Evolutionary conservation across 768 basidiomycete genomes (phyloP), one percentile per base, ranked within the genome.

Genomic region (Serendipita sp.): DNA sequence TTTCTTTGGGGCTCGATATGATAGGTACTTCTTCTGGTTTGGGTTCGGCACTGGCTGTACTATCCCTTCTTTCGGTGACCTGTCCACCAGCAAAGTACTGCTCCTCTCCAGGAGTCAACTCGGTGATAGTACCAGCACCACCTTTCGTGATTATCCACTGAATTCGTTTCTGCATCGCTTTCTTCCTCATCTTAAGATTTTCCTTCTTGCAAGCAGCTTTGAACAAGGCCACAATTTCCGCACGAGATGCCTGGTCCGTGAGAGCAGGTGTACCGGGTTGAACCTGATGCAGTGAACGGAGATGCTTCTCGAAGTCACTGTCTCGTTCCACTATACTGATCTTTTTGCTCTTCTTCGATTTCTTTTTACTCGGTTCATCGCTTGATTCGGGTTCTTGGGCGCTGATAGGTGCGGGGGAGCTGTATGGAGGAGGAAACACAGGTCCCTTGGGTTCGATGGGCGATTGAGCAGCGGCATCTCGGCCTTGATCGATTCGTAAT

Each of bases 361-460:
- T 38, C 16, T n/a, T 35, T 30, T 28, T 60, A 30, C 10, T 30
- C 28, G 23, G 16, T n/a, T 32, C 56, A 5, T 36, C 56, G 16
- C 32, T n/a, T 38, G 16, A 32, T 5, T 36, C 56, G 16, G 28
- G 5, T n/a, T 60, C 56, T n/a, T 60, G 28, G 10, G 35, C 36
- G 30, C 34, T 35, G 8, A 52, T 32, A 23, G 32, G 18, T 18
- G 10, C 48, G 10, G 18, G 18, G 16, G 32, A 52, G 5, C 16
- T 10, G 48, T 18, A 52, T 60, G 56, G 56, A 60, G 56, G 30
- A 3, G 56, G 36, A n/a, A 8, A 51, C 8, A 18, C 71, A 11
- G 69, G 67, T 28, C 64, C 56, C 48, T 74, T 72, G 34, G 75
- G 72, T 8, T 73, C 71, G 15, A 75, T 70, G 70, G 79, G 81